Evolutionary conservation across 1,284 basidiomycete species (phyloP).

Genomic region (Trichosporon coremiiforme): DNA sequence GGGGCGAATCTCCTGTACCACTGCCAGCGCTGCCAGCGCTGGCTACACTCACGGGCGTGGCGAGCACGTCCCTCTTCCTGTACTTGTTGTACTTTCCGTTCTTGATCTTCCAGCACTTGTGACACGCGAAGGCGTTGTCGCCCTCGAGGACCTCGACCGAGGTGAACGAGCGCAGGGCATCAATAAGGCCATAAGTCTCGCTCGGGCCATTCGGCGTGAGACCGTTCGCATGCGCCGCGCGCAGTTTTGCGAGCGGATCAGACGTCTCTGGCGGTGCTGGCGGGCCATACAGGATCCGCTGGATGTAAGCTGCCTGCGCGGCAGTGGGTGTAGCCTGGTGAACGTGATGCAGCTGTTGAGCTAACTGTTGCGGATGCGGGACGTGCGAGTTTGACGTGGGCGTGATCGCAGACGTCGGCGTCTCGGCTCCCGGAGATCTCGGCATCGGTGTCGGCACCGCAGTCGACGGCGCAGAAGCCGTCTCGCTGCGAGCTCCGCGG

Average conservation of each 20-base stretch:
- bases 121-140: slow-evolving; percentile 90
- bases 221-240: slow-evolving; percentile 42
- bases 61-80: not conserved
- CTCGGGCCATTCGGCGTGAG: slow-evolving; percentile 20
- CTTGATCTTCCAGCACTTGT: slow-evolving; percentile 80
- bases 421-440: not conserved
- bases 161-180: slow-evolving; percentile 80
- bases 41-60: not conserved
- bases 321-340: slow-evolving; percentile 48
- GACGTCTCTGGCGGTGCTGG: slow-evolving; percentile 27
- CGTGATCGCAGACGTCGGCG: not conserved
- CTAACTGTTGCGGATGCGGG: slow-evolving; percentile 7
- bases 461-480: not conserved
- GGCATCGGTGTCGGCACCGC: slow-evolving; percentile 15
- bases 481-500: not conserved
- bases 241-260: slow-evolving; percentile 49
- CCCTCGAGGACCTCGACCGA: slow-evolving; percentile 87
- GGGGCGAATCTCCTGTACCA: not conserved
- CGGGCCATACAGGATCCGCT: slow-evolving; percentile 51
- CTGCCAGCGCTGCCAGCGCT: not conserved
- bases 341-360: slow-evolving; percentile 20
- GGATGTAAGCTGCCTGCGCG: slow-evolving; percentile 56
- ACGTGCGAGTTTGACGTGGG: not conserved
- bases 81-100: slow-evolving; percentile 41
- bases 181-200: slow-evolving; percentile 55